A percentile compares a stretch with the other conserved stretches of the same genome.
Evolutionary conservation across 176 grass and related monocot species (phyloP).

Genomic region (Hordeum marinum): DNA sequence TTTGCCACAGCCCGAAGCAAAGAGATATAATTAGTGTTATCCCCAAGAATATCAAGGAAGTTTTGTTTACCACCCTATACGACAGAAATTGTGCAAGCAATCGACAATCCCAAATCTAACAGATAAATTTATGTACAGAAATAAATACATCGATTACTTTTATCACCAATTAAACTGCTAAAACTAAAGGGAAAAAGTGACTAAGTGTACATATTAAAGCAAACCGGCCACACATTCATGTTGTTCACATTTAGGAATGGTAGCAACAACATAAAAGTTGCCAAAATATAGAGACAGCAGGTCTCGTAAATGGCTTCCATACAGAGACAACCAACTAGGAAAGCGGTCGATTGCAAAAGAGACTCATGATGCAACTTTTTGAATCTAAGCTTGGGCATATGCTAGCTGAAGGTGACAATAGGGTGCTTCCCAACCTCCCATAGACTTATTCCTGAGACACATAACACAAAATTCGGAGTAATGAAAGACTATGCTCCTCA

Average conservation of each 20-base stretch:
- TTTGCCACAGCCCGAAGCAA: neutral
- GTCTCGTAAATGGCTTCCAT: slow-evolving; percentile 19
- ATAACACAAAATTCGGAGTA: neutral
- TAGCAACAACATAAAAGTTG: neutral
- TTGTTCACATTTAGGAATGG: neutral
- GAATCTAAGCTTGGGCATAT: slow-evolving; percentile 15
- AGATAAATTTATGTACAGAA: neutral
- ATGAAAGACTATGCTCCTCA: neutral
- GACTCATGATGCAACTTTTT: slow-evolving; percentile 37
- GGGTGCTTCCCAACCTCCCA: slow-evolving; percentile 28
- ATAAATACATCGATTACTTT: neutral
- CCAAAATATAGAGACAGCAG: neutral
- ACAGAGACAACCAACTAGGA: neutral
- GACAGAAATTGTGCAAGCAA: neutral
- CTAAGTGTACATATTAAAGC: neutral
- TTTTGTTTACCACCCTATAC: neutral
- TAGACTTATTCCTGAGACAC: slow-evolving; percentile 32
- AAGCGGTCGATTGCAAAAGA: slow-evolving; percentile 3
- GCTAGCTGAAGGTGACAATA: slow-evolving; percentile 24
- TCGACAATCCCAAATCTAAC: neutral
- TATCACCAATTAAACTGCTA: neutral
- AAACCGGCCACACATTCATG: neutral
- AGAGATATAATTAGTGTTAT: neutral
- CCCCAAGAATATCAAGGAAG: no score
- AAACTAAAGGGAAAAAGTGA: neutral